These are phyloP conservation scores for Gleditsia sinensis DNA, from an alignment of 306 rosid species.

Conservation along the genomic window DNA sequence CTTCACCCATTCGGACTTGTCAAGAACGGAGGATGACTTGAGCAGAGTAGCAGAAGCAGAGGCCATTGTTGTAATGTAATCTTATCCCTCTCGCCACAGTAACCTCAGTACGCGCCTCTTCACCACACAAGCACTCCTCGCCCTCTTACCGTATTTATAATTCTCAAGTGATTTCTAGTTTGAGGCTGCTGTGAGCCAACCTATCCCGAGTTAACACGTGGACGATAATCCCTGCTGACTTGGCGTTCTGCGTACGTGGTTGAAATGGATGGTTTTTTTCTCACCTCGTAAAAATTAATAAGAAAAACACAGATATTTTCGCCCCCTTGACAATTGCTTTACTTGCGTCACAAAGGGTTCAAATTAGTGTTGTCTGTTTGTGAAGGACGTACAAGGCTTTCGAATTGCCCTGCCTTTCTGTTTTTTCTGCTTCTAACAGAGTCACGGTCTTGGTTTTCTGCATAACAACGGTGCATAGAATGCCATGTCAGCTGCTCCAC, in stretches of 20 bases:
- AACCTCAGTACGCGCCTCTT: slow-evolving; percentile 48
- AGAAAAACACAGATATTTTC: no score
- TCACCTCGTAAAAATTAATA: slow-evolving; percentile 48
- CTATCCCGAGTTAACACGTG: slow-evolving; percentile 53
- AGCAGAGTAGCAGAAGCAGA: slow-evolving; percentile 85
- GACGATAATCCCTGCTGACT: slow-evolving; percentile 72
- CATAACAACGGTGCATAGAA: no score
- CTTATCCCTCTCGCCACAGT: no score
- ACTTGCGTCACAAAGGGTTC: no score
- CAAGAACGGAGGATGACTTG: slow-evolving; percentile 79
- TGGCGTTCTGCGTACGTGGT: slow-evolving; percentile 49
- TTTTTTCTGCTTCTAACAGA: no score
- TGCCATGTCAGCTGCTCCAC: no score
- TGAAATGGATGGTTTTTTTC: slow-evolving; percentile 48
- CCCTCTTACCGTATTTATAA: slow-evolving; percentile 58
- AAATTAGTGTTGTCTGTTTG: no score
- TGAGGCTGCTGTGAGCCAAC: slow-evolving; percentile 67
- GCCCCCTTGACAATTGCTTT: no score
- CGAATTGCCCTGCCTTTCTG: no score
- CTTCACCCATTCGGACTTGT: slow-evolving; percentile 90
- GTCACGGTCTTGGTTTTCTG: no score
- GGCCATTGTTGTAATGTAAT: no score
- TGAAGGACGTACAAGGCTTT: no score
- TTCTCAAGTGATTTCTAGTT: slow-evolving; percentile 56
- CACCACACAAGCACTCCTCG: slow-evolving; percentile 67